Evolutionary conservation across 495 filamentous ascomycete species (phyloP), one percentile per base, ranked within the genome.

Genomic region (Annulohypoxylon nitens): DNA sequence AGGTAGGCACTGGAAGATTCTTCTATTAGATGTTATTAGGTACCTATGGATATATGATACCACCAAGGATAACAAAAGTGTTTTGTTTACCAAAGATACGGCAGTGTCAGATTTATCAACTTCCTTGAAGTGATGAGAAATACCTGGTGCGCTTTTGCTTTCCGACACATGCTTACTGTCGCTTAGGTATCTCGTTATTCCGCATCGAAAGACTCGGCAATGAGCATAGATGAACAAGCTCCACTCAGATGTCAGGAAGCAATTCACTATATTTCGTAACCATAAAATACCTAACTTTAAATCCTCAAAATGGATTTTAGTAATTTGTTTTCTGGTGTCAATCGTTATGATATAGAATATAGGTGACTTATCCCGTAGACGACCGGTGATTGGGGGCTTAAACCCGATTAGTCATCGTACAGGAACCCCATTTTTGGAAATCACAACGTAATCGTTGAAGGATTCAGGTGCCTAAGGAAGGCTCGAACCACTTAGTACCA

Each of bases 11-110:
- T 39, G 37, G 34, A 39, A 18, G 47, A 11, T 4, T 43, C 23
- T 33, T 30, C 43, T 33, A 12, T 59, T 63, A 14, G 54, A 47
- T 43, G 1, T 41, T 50, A 14, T 45, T 57, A 30, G 30, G 30
- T 30, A 25, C 51, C 20, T 2, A 3, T 14, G 12, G 39, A 20
- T 47, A 26, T 30, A 61, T 70, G 71, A 70, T 74, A 74, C 41
- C 57, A 74, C 23, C 11, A 23, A 51, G 48, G 51, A 58, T 51
- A 47, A 64, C 30, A 53, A 10, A 64, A 48, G 7, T 41, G 20
- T 54, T 20, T n/a, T 47, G 33, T 30, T 45, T 36, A n/a, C 0
- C 1, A 7, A 16, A 51, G 30, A 61, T 16, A 10, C 14, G 11
- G 39, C 25, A 59, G 26, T n/a, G 12, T 61, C 39, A 30, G 5